These are phyloP conservation scores for Withania somnifera DNA, from an alignment of 305 asterid genomes.

Conservation along the genomic window DNA sequence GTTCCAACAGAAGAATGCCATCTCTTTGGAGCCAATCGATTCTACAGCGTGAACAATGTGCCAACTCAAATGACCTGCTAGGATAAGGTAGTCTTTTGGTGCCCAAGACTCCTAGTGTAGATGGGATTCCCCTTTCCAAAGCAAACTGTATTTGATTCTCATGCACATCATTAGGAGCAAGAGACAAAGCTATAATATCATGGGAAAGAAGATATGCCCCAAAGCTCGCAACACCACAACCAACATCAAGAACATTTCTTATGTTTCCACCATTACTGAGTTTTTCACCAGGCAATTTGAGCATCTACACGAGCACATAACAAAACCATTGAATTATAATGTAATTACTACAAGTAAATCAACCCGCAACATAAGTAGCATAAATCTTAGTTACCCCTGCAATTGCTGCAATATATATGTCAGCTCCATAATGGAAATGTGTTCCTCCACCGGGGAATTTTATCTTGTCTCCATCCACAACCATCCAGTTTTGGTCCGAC, in stretches of 20 bases:
- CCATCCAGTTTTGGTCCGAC: constrained; percentile 89
- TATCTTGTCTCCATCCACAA: constrained; percentile 78
- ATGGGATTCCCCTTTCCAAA: constrained; percentile 84
- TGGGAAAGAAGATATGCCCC: constrained; percentile 85
- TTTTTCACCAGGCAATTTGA: constrained; percentile 61
- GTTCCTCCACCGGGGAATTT: constrained; percentile 97
- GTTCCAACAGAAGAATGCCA: constrained; percentile 74
- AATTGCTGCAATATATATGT: constrained; percentile 65
- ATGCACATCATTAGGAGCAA: constrained; percentile 95
- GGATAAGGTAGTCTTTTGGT: constrained; percentile 90
- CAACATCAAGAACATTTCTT: constrained; percentile 82
- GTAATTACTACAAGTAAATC: background rate
- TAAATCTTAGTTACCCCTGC: constrained; percentile 51
- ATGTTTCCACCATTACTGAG: constrained; percentile 61
- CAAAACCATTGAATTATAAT: background rate
- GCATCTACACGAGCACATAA: constrained; percentile 44
- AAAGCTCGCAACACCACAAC: constrained; percentile 97
- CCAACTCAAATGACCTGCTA: constrained; percentile 86
- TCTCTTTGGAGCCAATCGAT: constrained; percentile 98
- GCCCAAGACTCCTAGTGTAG: constrained; percentile 82
- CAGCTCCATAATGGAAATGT: constrained; percentile 85
- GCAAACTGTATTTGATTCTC: constrained; percentile 97
- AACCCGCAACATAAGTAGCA: background rate
- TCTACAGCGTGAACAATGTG: constrained; percentile 91
- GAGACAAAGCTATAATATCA: constrained; percentile 72